Base-by-base conservation (phyloP, 306 rosid genomes). In the Neltuma alba region DNA sequence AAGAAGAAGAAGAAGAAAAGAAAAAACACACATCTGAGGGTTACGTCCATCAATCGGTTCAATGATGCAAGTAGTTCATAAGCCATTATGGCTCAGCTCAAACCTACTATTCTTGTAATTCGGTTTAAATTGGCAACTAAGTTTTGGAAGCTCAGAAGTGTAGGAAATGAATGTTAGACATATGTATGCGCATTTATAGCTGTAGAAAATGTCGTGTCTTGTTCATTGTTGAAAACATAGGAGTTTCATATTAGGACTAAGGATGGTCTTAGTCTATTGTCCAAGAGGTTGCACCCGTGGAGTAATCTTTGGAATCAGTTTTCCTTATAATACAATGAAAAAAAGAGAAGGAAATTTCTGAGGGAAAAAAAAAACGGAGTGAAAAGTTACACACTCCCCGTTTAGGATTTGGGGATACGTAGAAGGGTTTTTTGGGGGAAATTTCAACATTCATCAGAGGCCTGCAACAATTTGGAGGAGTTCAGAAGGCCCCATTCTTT, bases 61-160 rank as follows among this genome's bases (percentile, higher is more conserved):
- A 27, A 33, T 60, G 42, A 70, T 70, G 69, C 10, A 13, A 67
- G 23, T 40, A 21, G 72, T 37, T 34, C 18, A 37, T n/a, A 21
- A 31, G 42, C 7, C 50, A 66, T 14, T 20, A 12, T 66, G 50
- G n/a, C 28, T 38, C 50, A 9, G 50, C n/a, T 38, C 50, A 10
- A 67, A 12, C 20, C 12, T 67, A 40, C 40, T 67, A 4, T 21
- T 68, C 36, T 63, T 16, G 33, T 41, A 25, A 38, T 68, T 61
- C 34, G 13, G 20, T 68, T 68, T 20, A 38, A 2, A 16, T 14
- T 28, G 47, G 54, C 40, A 74, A 79, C 68, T 60, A 48, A 38
- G 57, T 62, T 27, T 60, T 42, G 55, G 64, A 62, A 62, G 83
- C 75, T 52, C 38, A 27, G 30, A 64, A 74, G 37, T 72, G 69